These are phyloP conservation scores for Sporothrix dimorphospora DNA, from an alignment of 2,329 filamentous ascomycete genomes.

Conservation along the genomic window DNA sequence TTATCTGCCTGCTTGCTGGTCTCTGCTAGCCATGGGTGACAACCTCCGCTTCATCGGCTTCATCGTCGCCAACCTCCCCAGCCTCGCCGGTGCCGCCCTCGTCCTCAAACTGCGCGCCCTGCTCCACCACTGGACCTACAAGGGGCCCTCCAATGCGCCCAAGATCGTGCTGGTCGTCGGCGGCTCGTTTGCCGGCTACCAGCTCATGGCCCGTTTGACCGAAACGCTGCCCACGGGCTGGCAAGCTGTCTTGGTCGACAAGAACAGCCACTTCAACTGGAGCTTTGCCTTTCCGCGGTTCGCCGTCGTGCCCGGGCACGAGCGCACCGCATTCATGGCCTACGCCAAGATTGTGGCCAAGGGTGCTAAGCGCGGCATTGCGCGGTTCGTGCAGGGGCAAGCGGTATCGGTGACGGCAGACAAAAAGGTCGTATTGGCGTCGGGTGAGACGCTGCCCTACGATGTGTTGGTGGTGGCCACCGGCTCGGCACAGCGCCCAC, in stretches of 20 bases:
- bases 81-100: slow-evolving; percentile 6
- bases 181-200: slow-evolving; percentile 60
- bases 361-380: slow-evolving; percentile 40
- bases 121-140: slow-evolving; percentile 30
- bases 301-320: slow-evolving; percentile 58
- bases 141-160: slow-evolving; percentile 30
- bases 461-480: slow-evolving; percentile 62
- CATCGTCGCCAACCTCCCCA: slow-evolving; percentile 3
- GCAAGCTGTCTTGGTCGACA: slow-evolving; percentile 60
- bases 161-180: slow-evolving; percentile 60
- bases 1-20: background rate
- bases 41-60: slow-evolving; percentile 26
- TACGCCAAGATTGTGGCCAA: slow-evolving; percentile 50
- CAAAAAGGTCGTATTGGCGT: background rate
- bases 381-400: slow-evolving; percentile 48
- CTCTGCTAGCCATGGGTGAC: slow-evolving; percentile 17
- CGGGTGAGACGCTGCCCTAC: slow-evolving; percentile 51
- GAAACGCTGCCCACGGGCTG: slow-evolving; percentile 53
- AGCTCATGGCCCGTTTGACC: slow-evolving; percentile 53
- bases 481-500: slow-evolving; percentile 50
- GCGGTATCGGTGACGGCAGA: background rate
- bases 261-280: slow-evolving; percentile 63
- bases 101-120: slow-evolving; percentile 16
- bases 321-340: slow-evolving; percentile 63
- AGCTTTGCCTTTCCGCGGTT: slow-evolving; percentile 64